A percentile compares a stretch with the other conserved stretches of the same genome.
These are phyloP conservation scores for Fraxinus americana DNA, from an alignment of 257 asterid species.

Conservation along the genomic window DNA sequence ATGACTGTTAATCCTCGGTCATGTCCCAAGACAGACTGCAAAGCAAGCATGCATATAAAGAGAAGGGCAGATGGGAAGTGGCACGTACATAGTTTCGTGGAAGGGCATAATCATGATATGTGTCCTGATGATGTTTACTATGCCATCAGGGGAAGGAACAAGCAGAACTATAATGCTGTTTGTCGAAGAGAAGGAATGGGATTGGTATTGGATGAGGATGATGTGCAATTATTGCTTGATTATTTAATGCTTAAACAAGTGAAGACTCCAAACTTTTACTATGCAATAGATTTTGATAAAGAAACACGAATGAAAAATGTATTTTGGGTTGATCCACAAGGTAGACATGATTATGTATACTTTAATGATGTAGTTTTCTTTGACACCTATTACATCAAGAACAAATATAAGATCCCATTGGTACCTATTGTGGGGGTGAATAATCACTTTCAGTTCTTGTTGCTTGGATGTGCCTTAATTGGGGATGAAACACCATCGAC, in stretches of 20 bases:
- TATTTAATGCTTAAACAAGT: conserved; percentile 44
- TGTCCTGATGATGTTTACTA: conserved; percentile 31
- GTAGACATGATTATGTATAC: conserved; percentile 41
- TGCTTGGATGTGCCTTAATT: conserved; percentile 57
- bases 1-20: conserved; percentile 29
- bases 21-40: conserved; percentile 54
- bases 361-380: conserved; percentile 52
- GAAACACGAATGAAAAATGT: conserved; percentile 39
- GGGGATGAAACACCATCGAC: conserved; percentile 40
- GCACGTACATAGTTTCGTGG: conserved; percentile 40
- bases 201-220: conserved; percentile 37
- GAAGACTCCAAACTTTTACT: conserved; percentile 46
- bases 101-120: conserved; percentile 54
- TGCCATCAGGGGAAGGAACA: conserved; percentile 39
- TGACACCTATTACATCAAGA: conserved; percentile 45
- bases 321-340: conserved; percentile 46
- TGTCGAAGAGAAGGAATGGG: conserved; percentile 42
- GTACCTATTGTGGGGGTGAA: conserved; percentile 55
- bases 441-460: conserved; percentile 46
- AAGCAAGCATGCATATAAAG: conserved; percentile 53
- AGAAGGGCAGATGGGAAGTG: conserved; percentile 50
- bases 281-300: conserved; percentile 41
- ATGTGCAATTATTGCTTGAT: conserved; percentile 39
- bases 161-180: conserved; percentile 13
- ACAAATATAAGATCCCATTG: conserved; percentile 42